phyloP scores from a whole-genome alignment of 2,329 filamentous ascomycete genomes.

The Ophiobolus disseminans region DNA sequence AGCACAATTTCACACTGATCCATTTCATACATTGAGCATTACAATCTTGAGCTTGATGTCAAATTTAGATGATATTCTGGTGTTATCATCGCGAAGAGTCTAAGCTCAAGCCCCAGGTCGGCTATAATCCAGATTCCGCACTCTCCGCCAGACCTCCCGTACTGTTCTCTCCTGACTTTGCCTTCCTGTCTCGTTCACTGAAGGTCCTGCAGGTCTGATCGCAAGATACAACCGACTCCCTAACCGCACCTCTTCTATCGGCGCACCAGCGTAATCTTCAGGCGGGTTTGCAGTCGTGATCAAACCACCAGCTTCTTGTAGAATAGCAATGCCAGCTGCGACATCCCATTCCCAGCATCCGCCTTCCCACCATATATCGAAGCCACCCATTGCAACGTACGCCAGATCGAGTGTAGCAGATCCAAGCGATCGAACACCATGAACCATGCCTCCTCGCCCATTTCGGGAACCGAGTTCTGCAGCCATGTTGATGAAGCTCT shows the following conservation, averaged over 20 bases:
- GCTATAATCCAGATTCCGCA: slow-evolving; percentile 69
- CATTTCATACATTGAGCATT: too few species aligned
- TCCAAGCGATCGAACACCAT: slow-evolving; percentile 75
- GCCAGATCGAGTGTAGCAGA: slow-evolving; percentile 76
- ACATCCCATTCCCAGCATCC: slow-evolving; percentile 87
- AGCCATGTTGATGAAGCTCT: slow-evolving; percentile 79
- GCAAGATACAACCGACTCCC: slow-evolving; percentile 76
- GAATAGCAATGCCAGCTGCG: slow-evolving; percentile 74
- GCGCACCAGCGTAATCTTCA: slow-evolving; percentile 60
- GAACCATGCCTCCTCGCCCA: slow-evolving; percentile 79
- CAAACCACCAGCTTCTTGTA: slow-evolving; percentile 76
- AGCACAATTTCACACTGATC: too few species aligned
- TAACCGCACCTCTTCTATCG: slow-evolving; percentile 66
- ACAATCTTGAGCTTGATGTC: too few species aligned
- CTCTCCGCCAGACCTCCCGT: slow-evolving; percentile 75
- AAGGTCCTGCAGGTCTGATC: slow-evolving; percentile 71
- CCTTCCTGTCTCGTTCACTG: slow-evolving; percentile 66
- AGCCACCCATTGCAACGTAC: slow-evolving; percentile 75
- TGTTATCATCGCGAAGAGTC: too few species aligned
- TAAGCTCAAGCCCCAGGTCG: slow-evolving; percentile 62
- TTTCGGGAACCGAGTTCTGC: slow-evolving; percentile 67
- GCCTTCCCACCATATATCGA: slow-evolving; percentile 85
- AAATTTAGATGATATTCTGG: too few species aligned
- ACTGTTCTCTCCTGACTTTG: slow-evolving; percentile 74
- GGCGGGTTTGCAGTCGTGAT: slow-evolving; percentile 78